These are phyloP conservation scores for Dryas integrifolia DNA, from an alignment of 331 rosid species.

Conservation along the genomic window DNA sequence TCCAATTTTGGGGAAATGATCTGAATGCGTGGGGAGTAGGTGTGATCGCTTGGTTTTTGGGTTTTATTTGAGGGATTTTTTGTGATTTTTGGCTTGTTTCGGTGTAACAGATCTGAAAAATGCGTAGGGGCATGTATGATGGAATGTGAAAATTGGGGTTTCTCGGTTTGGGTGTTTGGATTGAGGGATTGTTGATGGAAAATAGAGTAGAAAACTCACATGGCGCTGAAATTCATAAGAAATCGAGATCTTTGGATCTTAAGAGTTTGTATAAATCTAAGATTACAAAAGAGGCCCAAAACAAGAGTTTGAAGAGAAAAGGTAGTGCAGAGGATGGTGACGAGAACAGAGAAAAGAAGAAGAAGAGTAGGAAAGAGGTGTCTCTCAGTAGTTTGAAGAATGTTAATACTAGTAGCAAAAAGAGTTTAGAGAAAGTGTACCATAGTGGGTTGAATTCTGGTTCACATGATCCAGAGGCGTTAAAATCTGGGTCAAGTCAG, in stretches of 20 bases:
- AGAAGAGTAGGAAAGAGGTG: constrained; percentile 64
- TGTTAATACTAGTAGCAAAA: constrained; percentile 52
- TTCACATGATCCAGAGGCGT: constrained; percentile 37
- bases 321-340: constrained; percentile 36
- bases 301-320: constrained; percentile 54
- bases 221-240: constrained; percentile 59
- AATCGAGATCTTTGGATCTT: constrained; percentile 84
- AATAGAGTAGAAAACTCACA: constrained; percentile 53
- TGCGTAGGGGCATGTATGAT: constrained; percentile 49
- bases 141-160: constrained; percentile 67
- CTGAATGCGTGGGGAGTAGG: constrained; percentile 38
- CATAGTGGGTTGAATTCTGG: constrained; percentile 39
- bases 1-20: constrained; percentile 14
- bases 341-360: constrained; percentile 50
- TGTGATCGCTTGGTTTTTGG: constrained; percentile 30
- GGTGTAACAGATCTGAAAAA: constrained; percentile 69
- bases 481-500: constrained; percentile 42
- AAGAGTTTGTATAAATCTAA: constrained; percentile 67
- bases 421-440: constrained; percentile 44
- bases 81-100: constrained; percentile 32
- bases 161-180: constrained; percentile 45
- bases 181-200: constrained; percentile 74
- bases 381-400: constrained; percentile 71
- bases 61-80: constrained; percentile 20
- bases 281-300: constrained; percentile 33